A percentile compares a stretch with the other conserved stretches of the same genome.
phyloP scores from a whole-genome alignment of 108 stramenopile species.

The Chaetoceros tenuissimus region DNA sequence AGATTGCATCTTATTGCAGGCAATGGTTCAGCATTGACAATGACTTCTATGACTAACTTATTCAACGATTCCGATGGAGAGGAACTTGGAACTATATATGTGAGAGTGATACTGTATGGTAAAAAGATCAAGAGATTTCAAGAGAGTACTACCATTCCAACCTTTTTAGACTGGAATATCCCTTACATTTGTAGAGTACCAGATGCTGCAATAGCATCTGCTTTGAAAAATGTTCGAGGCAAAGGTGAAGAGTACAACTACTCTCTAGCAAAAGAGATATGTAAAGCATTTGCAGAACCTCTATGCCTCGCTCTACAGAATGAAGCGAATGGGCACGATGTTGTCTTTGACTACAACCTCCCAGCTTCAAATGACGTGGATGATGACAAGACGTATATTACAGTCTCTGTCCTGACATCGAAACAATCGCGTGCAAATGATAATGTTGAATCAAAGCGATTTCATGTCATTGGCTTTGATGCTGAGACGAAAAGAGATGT shows the following conservation, averaged over 20 bases:
- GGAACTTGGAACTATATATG: slow-evolving; percentile 18
- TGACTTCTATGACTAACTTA: not conserved
- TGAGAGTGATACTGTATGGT: slow-evolving; percentile 54
- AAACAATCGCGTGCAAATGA: slow-evolving; percentile 11
- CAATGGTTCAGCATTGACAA: slow-evolving; percentile 2
- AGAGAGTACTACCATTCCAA: slow-evolving; percentile 81
- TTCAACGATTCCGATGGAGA: not conserved
- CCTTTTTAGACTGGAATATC: slow-evolving; percentile 67
- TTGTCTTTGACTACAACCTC: not conserved
- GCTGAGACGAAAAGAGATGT: not conserved
- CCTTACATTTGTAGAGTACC: slow-evolving; percentile 74
- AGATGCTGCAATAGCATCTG: slow-evolving; percentile 15
- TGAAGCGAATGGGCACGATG: slow-evolving; percentile 15
- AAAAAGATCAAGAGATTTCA: slow-evolving; percentile 58
- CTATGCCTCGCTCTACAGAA: slow-evolving; percentile 33
- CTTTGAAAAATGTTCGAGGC: slow-evolving; percentile 1
- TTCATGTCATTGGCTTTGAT: slow-evolving; percentile 11
- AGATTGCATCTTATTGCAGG: slow-evolving; percentile 14
- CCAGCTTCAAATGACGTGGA: too few relatives aligned
- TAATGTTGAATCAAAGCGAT: slow-evolving; percentile 14
- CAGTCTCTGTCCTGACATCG: not conserved
- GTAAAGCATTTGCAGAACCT: slow-evolving; percentile 38
- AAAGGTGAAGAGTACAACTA: slow-evolving; percentile 6
- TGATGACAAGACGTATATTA: too few relatives aligned
- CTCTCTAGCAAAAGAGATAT: slow-evolving; percentile 37